Evolutionary conservation across 495 filamentous ascomycete species (phyloP).

Genomic region (Letharia lupina): DNA sequence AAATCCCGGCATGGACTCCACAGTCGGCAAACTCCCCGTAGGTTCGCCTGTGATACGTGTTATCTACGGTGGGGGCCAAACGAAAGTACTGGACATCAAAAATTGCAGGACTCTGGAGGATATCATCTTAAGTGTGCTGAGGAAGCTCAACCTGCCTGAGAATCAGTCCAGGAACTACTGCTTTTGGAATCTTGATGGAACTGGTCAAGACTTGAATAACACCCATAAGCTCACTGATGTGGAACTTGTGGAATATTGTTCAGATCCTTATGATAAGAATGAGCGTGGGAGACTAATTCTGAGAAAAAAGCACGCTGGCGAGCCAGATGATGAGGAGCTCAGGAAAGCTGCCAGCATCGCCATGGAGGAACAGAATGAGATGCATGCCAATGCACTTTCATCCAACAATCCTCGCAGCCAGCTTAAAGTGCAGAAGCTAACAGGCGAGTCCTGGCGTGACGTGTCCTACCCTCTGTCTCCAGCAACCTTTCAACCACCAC

Average conservation of each 20-base stretch:
- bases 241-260: conserved; percentile 80
- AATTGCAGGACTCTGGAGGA: conserved; percentile 86
- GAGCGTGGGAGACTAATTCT: conserved; percentile 88
- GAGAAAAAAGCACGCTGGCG: conserved; percentile 75
- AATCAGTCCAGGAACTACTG: conserved; percentile 72
- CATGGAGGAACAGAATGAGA: conserved; percentile 67
- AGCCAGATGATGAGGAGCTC: conserved; percentile 73
- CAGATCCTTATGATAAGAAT: conserved; percentile 44
- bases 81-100: conserved; percentile 81
- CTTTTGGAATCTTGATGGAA: conserved; percentile 73
- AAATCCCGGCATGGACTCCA: conserved; percentile 68
- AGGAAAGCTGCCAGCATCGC: conserved; percentile 75
- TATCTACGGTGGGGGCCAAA: conserved; percentile 83
- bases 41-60: conserved; percentile 80
- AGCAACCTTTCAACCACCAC: conserved; percentile 44
- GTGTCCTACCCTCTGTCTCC: conserved; percentile 78
- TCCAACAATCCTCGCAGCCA: conserved; percentile 56
- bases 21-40: conserved; percentile 69
- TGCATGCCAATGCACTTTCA: conserved; percentile 56
- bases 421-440: conserved; percentile 70
- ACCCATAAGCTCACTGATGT: conserved; percentile 72
- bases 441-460: conserved; percentile 75
- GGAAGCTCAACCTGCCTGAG: conserved; percentile 69
- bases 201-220: conserved; percentile 68
- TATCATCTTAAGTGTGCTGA: conserved; percentile 74